These are phyloP conservation scores for Trypanosoma melophagium DNA, from an alignment of 208 protist genomes.

Conservation along the genomic window DNA sequence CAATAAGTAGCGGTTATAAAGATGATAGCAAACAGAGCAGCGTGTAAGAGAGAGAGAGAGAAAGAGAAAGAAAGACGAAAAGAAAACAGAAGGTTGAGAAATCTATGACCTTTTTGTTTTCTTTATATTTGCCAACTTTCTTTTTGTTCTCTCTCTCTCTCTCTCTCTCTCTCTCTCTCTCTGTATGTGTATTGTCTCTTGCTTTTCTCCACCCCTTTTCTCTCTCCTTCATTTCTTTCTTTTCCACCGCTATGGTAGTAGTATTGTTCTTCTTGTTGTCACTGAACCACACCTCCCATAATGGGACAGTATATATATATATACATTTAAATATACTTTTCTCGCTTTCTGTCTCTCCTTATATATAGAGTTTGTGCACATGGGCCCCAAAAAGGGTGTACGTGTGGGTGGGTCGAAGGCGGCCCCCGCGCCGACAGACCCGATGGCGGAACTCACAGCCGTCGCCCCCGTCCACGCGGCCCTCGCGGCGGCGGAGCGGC, in stretches of 20 bases:
- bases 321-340: too few relatives aligned
- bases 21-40: too few relatives aligned
- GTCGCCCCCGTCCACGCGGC: constrained; percentile 62
- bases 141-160: constrained; percentile 6
- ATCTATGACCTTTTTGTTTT: constrained; percentile 23
- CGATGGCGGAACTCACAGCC: constrained; percentile 26
- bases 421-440: constrained; percentile 22
- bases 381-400: constrained; percentile 37
- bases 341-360: too few relatives aligned
- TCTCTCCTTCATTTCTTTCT: constrained; percentile 1
- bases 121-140: neutral
- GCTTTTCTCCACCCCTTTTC: constrained; percentile 13
- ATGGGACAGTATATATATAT: too few relatives aligned
- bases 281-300: too few relatives aligned
- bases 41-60: neutral
- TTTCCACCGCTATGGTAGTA: neutral
- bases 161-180: neutral
- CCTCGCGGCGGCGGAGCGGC: constrained; percentile 86
- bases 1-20: too few relatives aligned
- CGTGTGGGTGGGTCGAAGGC: constrained; percentile 1
- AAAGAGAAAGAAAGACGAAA: too few relatives aligned
- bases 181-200: neutral
- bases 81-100: too few relatives aligned
- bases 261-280: too few relatives aligned
- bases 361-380: neutral